phyloP scores from a whole-genome alignment of 164 flowering plant species.

The Kalanchoe fedtschenkoi region DNA sequence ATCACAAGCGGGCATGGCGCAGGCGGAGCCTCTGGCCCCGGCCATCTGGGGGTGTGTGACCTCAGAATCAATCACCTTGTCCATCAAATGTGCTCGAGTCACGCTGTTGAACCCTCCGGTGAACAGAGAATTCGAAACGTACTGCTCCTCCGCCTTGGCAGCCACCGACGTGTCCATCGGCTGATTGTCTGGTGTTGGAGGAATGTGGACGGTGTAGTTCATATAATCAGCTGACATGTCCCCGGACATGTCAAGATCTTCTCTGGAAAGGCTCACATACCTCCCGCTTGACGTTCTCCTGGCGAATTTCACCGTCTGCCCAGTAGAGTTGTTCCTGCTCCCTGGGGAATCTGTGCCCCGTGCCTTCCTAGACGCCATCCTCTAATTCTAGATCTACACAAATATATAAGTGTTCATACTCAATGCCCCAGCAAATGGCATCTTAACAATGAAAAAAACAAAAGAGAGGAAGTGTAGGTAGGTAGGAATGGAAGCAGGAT shows the following conservation, averaged over 20 bases:
- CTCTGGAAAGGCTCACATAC: constrained; percentile 51
- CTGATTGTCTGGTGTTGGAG: constrained; percentile 68
- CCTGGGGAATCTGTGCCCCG: constrained; percentile 13
- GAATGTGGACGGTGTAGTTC: constrained; percentile 71
- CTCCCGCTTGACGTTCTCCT: constrained; percentile 62
- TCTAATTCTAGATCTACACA: too few relatives aligned
- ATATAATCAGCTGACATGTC: constrained; percentile 53
- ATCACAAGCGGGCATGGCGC: constrained; percentile 54
- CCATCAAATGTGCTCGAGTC: constrained; percentile 63
- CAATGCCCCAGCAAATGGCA: too few relatives aligned
- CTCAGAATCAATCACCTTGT: constrained; percentile 62
- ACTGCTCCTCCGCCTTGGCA: constrained; percentile 60
- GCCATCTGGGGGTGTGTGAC: constrained; percentile 58
- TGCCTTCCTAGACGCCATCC: not conserved
- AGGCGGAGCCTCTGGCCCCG: constrained; percentile 45
- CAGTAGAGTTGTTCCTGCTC: constrained; percentile 8
- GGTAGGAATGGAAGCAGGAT: too few relatives aligned
- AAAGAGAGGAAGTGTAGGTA: too few relatives aligned
- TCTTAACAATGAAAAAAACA: too few relatives aligned
- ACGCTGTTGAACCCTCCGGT: constrained; percentile 68
- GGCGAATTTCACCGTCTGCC: constrained; percentile 53
- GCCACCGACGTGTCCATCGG: constrained; percentile 64
- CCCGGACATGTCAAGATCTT: constrained; percentile 61
- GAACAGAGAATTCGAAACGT: constrained; percentile 56
- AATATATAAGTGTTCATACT: too few relatives aligned